A percentile compares a stretch with the other conserved stretches of the same genome.
Conservation (phyloP, 345 rosid species). For the Populus deltoides region DNA sequence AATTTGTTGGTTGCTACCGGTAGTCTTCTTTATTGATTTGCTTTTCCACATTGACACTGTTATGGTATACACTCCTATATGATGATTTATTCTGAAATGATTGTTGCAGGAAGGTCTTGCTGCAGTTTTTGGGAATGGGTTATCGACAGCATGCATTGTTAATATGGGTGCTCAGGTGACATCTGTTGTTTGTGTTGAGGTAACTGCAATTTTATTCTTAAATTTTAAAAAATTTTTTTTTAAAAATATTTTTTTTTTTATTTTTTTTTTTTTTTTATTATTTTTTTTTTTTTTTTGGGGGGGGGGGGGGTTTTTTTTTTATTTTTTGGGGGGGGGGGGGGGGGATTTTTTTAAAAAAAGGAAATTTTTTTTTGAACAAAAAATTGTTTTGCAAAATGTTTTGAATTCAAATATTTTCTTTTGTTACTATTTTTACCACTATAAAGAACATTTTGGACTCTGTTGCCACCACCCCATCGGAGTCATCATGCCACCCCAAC, state of each 20-base stretch:
- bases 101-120: slow-evolving; percentile 77
- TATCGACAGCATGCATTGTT: slow-evolving; percentile 85
- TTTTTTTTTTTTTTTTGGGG: too few relatives aligned
- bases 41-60: neutral
- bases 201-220: slow-evolving; percentile 23
- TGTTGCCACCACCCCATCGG: neutral
- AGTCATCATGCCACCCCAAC: neutral
- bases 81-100: slow-evolving; percentile 11
- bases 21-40: neutral
- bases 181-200: slow-evolving; percentile 86
- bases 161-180: slow-evolving; percentile 89
- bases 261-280: too few relatives aligned
- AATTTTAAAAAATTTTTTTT: too few relatives aligned
- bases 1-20: neutral
- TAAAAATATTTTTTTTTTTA: too few relatives aligned
- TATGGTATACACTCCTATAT: neutral
- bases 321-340: too few relatives aligned
- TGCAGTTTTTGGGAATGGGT: slow-evolving; percentile 88
- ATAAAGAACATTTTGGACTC: neutral
- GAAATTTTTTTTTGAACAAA: too few relatives aligned
- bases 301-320: too few relatives aligned
- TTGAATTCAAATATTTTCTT: neutral
- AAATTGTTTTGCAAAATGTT: too few relatives aligned
- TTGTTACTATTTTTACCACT: neutral
- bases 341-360: too few relatives aligned